phyloP scores from a whole-genome alignment of 768 basidiomycete species.

The Boletus sp. region DNA sequence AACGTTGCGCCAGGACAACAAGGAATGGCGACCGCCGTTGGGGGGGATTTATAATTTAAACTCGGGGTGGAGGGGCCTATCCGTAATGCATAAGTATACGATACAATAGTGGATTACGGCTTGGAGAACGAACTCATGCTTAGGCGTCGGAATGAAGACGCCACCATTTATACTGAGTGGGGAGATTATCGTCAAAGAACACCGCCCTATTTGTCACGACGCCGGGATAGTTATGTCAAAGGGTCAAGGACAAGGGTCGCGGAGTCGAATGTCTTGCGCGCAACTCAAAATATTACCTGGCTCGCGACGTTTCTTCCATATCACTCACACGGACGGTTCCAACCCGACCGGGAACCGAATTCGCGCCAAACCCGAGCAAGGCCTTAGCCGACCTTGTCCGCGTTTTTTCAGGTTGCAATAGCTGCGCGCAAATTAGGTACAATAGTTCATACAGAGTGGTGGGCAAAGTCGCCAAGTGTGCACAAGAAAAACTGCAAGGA shows the following conservation, averaged over 20 bases:
- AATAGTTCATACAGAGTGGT: slow-evolving; percentile 4
- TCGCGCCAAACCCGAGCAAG: not conserved
- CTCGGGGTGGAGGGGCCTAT: slow-evolving; percentile 6
- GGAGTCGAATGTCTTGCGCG: not conserved
- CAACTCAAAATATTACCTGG: not conserved
- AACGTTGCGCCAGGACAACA: not conserved
- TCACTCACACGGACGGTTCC: not conserved
- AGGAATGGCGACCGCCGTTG: not conserved
- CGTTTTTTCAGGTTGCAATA: not conserved
- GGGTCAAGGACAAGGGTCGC: not conserved
- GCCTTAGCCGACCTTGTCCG: not conserved
- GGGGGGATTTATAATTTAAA: slow-evolving; percentile 16
- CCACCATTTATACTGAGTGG: slow-evolving; percentile 12
- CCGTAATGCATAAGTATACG: slow-evolving; percentile 14
- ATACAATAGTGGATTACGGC: slow-evolving; percentile 18
- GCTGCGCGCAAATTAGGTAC: slow-evolving; percentile 16
- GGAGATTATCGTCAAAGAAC: not conserved
- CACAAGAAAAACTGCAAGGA: not conserved
- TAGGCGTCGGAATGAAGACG: slow-evolving; percentile 16
- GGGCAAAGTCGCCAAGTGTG: not conserved
- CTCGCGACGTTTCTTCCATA: not conserved
- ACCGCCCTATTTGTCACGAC: slow-evolving; percentile 2
- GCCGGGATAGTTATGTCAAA: slow-evolving; percentile 1
- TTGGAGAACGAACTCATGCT: slow-evolving; percentile 8
- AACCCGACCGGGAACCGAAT: not conserved